These are phyloP conservation scores for Hyphopichia wangnamkhiaoensis DNA, from an alignment of 1,139 yeast species.

Conservation along the genomic window DNA sequence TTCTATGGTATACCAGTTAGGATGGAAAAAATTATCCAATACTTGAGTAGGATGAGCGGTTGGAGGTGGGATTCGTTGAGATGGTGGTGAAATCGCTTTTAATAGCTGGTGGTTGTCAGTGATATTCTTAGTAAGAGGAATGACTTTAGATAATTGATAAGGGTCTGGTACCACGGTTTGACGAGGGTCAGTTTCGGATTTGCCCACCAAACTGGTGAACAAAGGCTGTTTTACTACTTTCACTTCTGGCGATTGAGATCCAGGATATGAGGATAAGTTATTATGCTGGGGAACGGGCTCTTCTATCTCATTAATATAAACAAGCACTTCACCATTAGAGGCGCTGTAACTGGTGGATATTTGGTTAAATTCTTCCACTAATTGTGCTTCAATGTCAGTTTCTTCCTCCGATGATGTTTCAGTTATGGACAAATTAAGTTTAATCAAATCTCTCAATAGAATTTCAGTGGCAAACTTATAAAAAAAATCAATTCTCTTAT, in stretches of 20 bases:
- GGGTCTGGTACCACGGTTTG: conserved; percentile 61
- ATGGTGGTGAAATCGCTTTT: conserved; percentile 52
- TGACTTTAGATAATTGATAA: conserved; percentile 56
- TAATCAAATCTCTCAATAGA: conserved; percentile 67
- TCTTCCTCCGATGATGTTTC: conserved; percentile 8
- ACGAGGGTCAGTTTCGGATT: conserved; percentile 68
- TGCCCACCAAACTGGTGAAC: conserved; percentile 65
- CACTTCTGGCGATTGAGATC: conserved; percentile 24
- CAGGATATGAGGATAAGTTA: conserved; percentile 19
- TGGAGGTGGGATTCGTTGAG: conserved; percentile 54
- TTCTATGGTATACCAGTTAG: conserved; percentile 82
- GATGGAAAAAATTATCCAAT: conserved; percentile 73
- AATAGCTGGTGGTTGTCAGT: conserved; percentile 37
- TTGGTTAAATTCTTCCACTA: conserved; percentile 60
- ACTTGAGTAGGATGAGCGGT: conserved; percentile 66
- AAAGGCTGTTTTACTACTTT: conserved; percentile 54
- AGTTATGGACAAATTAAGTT: conserved; percentile 32
- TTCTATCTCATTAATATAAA: conserved; percentile 36
- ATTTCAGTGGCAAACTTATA: conserved; percentile 72
- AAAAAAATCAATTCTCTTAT: conserved; percentile 63
- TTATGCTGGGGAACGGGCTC: conserved; percentile 22
- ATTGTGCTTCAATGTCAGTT: conserved; percentile 22
- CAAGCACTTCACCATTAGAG: conserved; percentile 63
- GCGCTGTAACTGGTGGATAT: conserved; percentile 62
- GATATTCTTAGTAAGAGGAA: conserved; percentile 47